phyloP scores from a whole-genome alignment of 768 basidiomycete genomes.

The Russula earlei region DNA sequence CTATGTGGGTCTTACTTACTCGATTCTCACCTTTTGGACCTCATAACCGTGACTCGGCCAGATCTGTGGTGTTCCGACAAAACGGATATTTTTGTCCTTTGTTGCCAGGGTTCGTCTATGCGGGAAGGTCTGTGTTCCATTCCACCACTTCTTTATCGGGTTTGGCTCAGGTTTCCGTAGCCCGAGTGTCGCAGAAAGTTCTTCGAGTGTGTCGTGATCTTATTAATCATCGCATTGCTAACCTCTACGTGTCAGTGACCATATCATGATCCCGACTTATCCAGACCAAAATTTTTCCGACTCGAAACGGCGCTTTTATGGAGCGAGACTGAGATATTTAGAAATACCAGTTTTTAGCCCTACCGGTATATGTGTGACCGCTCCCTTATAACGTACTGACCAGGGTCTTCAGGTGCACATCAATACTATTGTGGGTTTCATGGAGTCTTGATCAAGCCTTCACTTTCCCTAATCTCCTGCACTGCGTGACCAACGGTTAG shows the following conservation, averaged over 20 bases:
- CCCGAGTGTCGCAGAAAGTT: background rate
- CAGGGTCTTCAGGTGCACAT: background rate
- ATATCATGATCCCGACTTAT: background rate
- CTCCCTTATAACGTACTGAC: background rate
- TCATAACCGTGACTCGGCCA: background rate
- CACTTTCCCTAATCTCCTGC: background rate
- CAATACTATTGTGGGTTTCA: background rate
- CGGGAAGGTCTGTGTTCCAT: background rate
- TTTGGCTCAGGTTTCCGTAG: background rate
- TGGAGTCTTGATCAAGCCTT: background rate
- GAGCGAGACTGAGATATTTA: background rate
- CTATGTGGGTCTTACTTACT: constrained; percentile 31
- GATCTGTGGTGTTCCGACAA: constrained; percentile 31
- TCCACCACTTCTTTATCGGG: background rate
- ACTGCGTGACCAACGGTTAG: background rate
- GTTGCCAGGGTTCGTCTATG: constrained; percentile 12
- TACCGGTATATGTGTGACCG: background rate
- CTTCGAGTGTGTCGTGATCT: background rate
- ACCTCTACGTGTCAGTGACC: background rate
- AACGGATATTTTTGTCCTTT: constrained; percentile 18
- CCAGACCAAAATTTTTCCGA: no score
- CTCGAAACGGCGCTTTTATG: background rate
- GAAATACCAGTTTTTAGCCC: background rate
- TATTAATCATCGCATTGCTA: background rate
- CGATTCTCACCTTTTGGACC: background rate